phyloP scores from a whole-genome alignment of 1,139 yeast genomes.

The Pichia sp. region DNA sequence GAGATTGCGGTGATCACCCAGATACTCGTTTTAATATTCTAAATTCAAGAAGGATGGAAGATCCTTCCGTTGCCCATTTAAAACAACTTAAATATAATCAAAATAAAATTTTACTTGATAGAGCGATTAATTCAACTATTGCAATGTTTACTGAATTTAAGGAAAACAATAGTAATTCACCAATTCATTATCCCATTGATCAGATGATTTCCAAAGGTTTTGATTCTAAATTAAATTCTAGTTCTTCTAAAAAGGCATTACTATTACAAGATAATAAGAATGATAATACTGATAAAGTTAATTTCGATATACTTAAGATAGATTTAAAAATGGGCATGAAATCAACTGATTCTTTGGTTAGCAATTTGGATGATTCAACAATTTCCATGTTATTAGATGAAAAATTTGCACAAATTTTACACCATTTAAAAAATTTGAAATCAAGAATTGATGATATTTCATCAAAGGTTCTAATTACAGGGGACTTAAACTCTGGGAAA shows the following conservation, averaged over 20 bases:
- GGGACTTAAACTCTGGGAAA: conserved; percentile 95
- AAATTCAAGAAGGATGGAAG: conserved; percentile 6
- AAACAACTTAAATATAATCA: conserved; percentile 68
- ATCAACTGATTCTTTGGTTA: conserved; percentile 38
- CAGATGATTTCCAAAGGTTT: conserved; percentile 30
- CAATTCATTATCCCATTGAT: conserved; percentile 58
- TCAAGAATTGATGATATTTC: conserved; percentile 88
- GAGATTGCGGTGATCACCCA: conserved; percentile 8
- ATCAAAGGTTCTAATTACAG: conserved; percentile 92
- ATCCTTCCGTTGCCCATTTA: conserved; percentile 35
- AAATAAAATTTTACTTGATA: conserved; percentile 54
- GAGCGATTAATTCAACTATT: conserved; percentile 53
- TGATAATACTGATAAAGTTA: neutral
- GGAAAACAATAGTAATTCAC: conserved; percentile 50
- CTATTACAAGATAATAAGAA: conserved; percentile 33
- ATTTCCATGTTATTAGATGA: conserved; percentile 61
- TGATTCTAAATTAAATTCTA: conserved; percentile 38
- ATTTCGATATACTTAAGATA: conserved; percentile 56
- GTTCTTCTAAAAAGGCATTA: conserved; percentile 45
- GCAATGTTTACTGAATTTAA: conserved; percentile 50
- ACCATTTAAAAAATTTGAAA: conserved; percentile 66
- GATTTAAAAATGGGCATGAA: conserved; percentile 56
- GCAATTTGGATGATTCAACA: conserved; percentile 56
- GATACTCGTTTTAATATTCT: neutral
- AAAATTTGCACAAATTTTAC: conserved; percentile 53